Percentiles rank a stretch among this genome's conserved stretches.
Evolutionary conservation across 495 filamentous ascomycete species (phyloP).

Genomic region (Penicillium crystallinum): DNA sequence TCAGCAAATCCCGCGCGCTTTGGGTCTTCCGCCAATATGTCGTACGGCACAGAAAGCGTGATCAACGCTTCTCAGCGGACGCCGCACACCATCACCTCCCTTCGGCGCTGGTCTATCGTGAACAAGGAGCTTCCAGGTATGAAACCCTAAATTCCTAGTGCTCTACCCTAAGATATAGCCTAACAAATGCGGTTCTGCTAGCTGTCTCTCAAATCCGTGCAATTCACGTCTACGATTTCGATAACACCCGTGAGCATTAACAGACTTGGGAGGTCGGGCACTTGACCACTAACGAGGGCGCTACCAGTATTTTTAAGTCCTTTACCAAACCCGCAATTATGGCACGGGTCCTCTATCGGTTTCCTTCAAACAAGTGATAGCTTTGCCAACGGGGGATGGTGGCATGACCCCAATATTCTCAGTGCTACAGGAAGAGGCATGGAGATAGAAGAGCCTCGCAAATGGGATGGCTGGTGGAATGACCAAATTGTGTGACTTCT

Average conservation of each 20-base stretch:
- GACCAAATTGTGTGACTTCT: conserved; percentile 62
- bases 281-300: conserved; percentile 7
- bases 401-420: conserved; percentile 87
- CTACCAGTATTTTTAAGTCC: conserved; percentile 79
- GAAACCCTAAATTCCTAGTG: neutral
- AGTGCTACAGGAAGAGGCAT: conserved; percentile 79
- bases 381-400: conserved; percentile 90
- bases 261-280: neutral
- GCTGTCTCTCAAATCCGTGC: conserved; percentile 63
- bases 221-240: conserved; percentile 97
- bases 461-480: conserved; percentile 97
- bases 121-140: conserved; percentile 64
- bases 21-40: conserved; percentile 23
- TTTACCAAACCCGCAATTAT: conserved; percentile 82
- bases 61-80: conserved; percentile 1
- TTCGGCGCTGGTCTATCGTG: conserved; percentile 76
- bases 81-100: conserved; percentile 61
- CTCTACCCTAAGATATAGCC: neutral
- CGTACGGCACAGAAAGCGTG: conserved; percentile 16
- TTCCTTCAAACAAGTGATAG: conserved; percentile 66
- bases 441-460: conserved; percentile 74
- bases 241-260: conserved; percentile 75
- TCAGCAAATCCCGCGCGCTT: conserved; percentile 27
- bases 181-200: conserved; percentile 17
- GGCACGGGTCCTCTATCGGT: conserved; percentile 71